Conservation (phyloP, 2,329 filamentous ascomycete genomes). For the Botrytis porri region DNA sequence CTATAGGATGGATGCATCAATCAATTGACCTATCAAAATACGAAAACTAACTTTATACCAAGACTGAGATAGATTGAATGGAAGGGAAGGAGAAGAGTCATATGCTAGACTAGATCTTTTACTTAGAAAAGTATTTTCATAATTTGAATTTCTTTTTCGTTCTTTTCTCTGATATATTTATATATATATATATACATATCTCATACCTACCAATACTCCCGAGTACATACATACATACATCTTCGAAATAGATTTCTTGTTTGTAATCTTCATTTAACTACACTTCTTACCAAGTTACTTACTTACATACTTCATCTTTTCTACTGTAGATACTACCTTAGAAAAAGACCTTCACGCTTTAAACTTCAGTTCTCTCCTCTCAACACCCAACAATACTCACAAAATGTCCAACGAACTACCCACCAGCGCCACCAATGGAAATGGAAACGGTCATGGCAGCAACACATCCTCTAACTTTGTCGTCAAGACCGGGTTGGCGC, state of each 20-base stretch:
- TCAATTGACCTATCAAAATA: background rate
- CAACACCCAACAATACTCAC: constrained; percentile 31
- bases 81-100: background rate
- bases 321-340: too few relatives aligned
- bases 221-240: background rate
- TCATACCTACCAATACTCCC: background rate
- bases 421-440: constrained; percentile 35
- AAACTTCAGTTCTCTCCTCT: background rate
- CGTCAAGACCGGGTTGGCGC: constrained; percentile 90
- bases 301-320: too few relatives aligned
- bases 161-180: background rate
- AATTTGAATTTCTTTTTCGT: background rate
- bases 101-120: background rate
- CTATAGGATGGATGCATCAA: background rate
- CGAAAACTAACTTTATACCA: background rate
- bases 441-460: constrained; percentile 30
- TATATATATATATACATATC: background rate
- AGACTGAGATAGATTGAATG: background rate
- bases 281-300: background rate
- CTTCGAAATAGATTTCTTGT: background rate
- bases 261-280: background rate
- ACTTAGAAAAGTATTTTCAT: background rate
- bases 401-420: constrained; percentile 45
- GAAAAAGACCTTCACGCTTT: constrained; percentile 30
- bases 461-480: constrained; percentile 56